A percentile compares a stretch with the other conserved stretches of the same genome.
Evolutionary conservation across 345 rosid genomes (phyloP).

Genomic region (Dipteronia dyeriana): DNA sequence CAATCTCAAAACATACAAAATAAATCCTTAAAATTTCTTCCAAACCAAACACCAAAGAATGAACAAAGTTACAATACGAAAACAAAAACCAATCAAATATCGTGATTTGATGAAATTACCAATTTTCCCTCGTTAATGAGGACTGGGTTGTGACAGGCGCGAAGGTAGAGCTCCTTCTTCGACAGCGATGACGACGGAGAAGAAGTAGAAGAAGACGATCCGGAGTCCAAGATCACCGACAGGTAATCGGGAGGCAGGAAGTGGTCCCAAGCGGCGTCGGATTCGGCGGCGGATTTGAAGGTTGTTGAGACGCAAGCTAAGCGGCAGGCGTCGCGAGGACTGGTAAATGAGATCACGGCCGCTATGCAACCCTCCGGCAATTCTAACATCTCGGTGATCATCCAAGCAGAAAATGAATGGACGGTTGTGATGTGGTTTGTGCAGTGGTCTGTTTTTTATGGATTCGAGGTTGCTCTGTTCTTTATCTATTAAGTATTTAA

Average conservation of each 20-base stretch:
- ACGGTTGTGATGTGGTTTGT: too few species aligned
- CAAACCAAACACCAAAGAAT: neutral
- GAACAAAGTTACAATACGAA: neutral
- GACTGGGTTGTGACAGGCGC: conserved; percentile 31
- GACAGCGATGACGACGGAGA: neutral
- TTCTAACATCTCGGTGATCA: neutral
- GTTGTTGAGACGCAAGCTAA: conserved; percentile 22
- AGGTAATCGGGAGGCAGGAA: conserved; percentile 27
- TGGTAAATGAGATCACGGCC: neutral
- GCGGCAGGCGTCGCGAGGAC: conserved; percentile 24
- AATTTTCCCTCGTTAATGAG: conserved; percentile 31
- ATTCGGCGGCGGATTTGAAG: conserved; percentile 28
- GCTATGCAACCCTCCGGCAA: neutral
- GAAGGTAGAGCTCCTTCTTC: neutral
- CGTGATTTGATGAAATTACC: conserved; percentile 17
- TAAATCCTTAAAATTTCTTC: too few species aligned
- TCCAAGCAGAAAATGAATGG: too few species aligned
- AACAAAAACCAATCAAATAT: too few species aligned
- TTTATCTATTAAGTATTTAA: too few species aligned
- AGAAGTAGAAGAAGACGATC: neutral
- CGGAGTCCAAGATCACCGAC: neutral
- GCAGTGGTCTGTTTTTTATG: too few species aligned
- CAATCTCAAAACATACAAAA: too few species aligned
- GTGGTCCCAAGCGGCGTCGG: conserved; percentile 34
- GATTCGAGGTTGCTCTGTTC: too few species aligned